These are phyloP conservation scores for Peronospora destructor DNA, from an alignment of 352 stramenopile genomes.

Conservation along the genomic window DNA sequence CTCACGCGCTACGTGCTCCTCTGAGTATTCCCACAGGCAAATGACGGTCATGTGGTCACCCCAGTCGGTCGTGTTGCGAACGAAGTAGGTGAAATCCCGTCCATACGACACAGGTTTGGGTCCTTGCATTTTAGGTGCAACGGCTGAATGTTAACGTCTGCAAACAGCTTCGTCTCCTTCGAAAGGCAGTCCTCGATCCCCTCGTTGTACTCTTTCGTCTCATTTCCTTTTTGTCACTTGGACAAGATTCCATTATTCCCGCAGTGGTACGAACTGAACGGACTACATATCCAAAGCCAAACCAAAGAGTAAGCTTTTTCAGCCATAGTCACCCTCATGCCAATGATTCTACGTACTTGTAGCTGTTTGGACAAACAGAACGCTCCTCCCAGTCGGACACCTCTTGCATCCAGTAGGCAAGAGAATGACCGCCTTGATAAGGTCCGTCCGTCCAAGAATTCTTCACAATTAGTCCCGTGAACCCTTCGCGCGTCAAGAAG, in stretches of 20 bases:
- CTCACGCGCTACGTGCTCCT: conserved; percentile 37
- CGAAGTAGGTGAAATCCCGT: conserved; percentile 64
- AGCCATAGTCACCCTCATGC: neutral
- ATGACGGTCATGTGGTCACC: conserved; percentile 79
- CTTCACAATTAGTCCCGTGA: conserved; percentile 71
- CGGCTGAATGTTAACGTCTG: conserved; percentile 64
- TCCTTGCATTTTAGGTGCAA: conserved; percentile 63
- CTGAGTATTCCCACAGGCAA: conserved; percentile 77
- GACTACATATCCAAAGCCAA: conserved; percentile 28
- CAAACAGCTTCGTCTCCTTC: conserved; percentile 60
- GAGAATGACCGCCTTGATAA: conserved; percentile 60
- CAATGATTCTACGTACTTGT: conserved; percentile 43
- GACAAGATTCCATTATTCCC: conserved; percentile 50
- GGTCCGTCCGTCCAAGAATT: conserved; percentile 67
- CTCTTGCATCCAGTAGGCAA: conserved; percentile 79
- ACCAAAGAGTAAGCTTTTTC: neutral
- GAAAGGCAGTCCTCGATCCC: conserved; percentile 48
- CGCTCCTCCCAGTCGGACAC: conserved; percentile 78
- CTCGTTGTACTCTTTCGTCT: conserved; percentile 41
- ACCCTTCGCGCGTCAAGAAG: conserved; percentile 65
- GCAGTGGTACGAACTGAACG: conserved; percentile 81
- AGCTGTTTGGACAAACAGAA: conserved; percentile 70
- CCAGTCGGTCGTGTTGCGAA: conserved; percentile 75
- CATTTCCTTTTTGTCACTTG: conserved; percentile 26
- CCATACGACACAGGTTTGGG: conserved; percentile 40